These are phyloP conservation scores for Tetracladium setigerum DNA, from an alignment of 495 filamentous ascomycete species.

Conservation along the genomic window DNA sequence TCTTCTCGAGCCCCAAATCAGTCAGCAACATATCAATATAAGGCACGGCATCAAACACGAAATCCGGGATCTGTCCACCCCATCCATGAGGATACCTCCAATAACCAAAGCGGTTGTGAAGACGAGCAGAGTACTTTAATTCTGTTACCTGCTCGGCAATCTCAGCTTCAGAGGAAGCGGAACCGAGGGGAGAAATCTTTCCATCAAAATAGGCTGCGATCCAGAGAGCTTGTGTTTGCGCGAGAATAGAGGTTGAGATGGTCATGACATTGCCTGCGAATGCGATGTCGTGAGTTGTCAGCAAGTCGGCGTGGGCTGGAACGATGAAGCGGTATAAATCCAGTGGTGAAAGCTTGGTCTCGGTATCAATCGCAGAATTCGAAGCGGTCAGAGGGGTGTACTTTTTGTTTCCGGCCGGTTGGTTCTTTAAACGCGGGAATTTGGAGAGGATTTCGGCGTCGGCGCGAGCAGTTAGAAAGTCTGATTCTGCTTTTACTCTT, in stretches of 20 bases:
- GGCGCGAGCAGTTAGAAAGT: conserved; percentile 27
- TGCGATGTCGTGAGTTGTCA: conserved; percentile 51
- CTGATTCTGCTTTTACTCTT: neutral
- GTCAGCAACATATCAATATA: conserved; percentile 51
- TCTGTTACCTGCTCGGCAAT: conserved; percentile 18
- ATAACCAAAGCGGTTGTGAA: conserved; percentile 60
- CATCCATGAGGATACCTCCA: conserved; percentile 62
- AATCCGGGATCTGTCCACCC: conserved; percentile 56
- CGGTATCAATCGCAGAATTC: conserved; percentile 15
- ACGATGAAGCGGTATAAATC: conserved; percentile 64
- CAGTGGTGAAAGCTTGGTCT: conserved; percentile 33
- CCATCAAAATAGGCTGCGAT: conserved; percentile 52
- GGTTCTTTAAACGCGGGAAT: conserved; percentile 54
- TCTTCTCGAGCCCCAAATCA: conserved; percentile 11
- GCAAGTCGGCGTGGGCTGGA: conserved; percentile 44
- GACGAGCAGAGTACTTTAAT: conserved; percentile 45
- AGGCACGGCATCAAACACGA: conserved; percentile 70
- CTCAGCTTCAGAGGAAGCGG: neutral
- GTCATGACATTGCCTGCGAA: conserved; percentile 59
- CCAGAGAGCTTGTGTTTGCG: conserved; percentile 68
- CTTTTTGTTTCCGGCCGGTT: conserved; percentile 34
- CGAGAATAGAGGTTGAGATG: conserved; percentile 53
- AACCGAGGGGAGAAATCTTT: conserved; percentile 14
- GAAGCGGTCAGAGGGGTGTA: conserved; percentile 34
- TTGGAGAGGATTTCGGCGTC: conserved; percentile 58